Conservation (phyloP, 306 rosid genomes). For the Gastrolobium villosum region DNA sequence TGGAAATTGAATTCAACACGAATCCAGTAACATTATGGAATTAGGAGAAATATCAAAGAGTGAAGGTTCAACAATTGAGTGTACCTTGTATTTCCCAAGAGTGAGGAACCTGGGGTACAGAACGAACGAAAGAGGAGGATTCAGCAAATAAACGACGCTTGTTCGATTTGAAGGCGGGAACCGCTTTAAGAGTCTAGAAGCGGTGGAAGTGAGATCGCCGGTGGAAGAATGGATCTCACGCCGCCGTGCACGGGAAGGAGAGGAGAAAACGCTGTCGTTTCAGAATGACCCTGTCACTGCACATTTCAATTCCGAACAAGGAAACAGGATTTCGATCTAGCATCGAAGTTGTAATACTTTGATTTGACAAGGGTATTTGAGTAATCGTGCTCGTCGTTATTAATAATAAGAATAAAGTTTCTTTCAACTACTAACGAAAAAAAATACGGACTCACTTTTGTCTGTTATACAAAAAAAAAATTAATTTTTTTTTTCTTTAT, state of each 20-base stretch:
- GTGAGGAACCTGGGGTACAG: conserved; percentile 18
- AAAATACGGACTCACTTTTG: no score
- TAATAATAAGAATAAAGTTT: no score
- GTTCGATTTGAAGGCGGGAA: conserved; percentile 37
- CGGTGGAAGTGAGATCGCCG: conserved; percentile 61
- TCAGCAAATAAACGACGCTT: conserved; percentile 1
- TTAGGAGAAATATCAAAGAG: conserved; percentile 2
- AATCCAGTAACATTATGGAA: conserved; percentile 15
- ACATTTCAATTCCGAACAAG: conserved; percentile 12
- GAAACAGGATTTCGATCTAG: conserved; percentile 44
- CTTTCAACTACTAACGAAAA: no score
- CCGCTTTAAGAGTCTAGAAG: conserved; percentile 13
- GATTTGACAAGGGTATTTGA: conserved; percentile 22
- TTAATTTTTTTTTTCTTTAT: no score
- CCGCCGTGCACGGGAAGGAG: conserved; percentile 39
- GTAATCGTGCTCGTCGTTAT: conserved; percentile 10
- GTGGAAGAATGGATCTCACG: conserved; percentile 56
- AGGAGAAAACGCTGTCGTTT: conserved; percentile 56
- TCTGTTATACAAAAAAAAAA: no score
- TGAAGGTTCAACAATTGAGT: conserved; percentile 36
- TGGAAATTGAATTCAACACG: conserved; percentile 21
- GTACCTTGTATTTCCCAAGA: conserved; percentile 38
- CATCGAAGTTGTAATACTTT: conserved; percentile 6
- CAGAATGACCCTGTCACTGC: conserved; percentile 6
- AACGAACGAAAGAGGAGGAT: conserved; percentile 37